These are phyloP conservation scores for Thermothelomyces thermophilus DNA, from an alignment of 2,329 filamentous ascomycete species.

Conservation along the genomic window DNA sequence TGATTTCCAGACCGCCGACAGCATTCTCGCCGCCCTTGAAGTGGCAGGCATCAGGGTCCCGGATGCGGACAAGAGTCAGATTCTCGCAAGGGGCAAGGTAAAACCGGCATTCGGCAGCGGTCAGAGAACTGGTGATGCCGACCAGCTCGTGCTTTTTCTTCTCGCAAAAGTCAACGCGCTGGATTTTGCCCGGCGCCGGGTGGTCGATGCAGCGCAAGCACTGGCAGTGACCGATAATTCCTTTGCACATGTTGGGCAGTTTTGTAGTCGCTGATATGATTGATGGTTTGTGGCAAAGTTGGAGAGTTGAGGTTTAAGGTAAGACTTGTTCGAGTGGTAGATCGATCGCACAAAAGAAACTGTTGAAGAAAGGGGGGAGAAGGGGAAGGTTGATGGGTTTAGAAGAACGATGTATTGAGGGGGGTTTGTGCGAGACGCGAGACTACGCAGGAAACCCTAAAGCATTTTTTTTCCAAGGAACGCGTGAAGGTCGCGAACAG, in stretches of 20 bases:
- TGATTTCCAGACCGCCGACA: not conserved
- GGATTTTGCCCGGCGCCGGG: not conserved
- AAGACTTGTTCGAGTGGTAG: not conserved
- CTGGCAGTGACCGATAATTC: conserved; percentile 2
- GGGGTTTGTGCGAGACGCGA: too few relatives aligned
- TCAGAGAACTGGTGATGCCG: not conserved
- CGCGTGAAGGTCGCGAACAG: too few relatives aligned
- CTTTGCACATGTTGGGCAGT: conserved; percentile 2
- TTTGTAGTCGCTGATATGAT: not conserved
- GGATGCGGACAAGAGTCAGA: not conserved
- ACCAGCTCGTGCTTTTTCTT: not conserved
- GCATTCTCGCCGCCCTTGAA: not conserved
- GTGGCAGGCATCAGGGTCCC: not conserved
- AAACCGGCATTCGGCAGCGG: too few relatives aligned
- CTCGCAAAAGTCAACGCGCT: not conserved
- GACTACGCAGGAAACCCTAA: too few relatives aligned
- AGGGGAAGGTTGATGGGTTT: too few relatives aligned
- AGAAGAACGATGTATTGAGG: too few relatives aligned
- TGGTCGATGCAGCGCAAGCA: not conserved
- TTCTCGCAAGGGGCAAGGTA: not conserved
- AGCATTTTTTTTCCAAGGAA: too few relatives aligned
- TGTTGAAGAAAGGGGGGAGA: too few relatives aligned
- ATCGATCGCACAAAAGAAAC: not conserved
- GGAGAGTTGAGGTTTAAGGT: not conserved
- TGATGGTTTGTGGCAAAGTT: not conserved